Evolutionary conservation across 208 protist genomes (phyloP).

Genomic region (Trypanosoma mega): DNA sequence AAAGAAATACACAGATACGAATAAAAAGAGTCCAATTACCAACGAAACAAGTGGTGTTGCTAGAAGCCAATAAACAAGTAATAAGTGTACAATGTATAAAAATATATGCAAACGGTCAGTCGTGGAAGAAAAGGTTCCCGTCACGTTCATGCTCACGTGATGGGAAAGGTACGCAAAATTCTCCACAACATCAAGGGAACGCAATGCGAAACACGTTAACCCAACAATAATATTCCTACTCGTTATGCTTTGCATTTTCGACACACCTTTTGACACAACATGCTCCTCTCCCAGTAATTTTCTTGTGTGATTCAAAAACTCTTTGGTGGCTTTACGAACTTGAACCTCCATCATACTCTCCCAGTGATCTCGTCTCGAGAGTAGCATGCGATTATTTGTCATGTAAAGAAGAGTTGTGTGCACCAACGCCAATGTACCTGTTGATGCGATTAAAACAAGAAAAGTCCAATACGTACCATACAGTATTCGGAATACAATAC

Average conservation of each 20-base stretch:
- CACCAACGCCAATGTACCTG: constrained; percentile 46
- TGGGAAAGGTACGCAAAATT: constrained; percentile 58
- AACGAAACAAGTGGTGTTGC: constrained; percentile 76
- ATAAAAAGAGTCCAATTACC: constrained; percentile 73
- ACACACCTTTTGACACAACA: constrained; percentile 12
- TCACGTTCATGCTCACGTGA: constrained; percentile 37
- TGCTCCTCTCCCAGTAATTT: constrained; percentile 30
- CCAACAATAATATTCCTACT: constrained; percentile 23
- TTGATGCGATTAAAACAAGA: constrained; percentile 43
- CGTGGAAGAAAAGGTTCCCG: constrained; percentile 39
- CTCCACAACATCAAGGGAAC: constrained; percentile 57
- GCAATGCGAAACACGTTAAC: constrained; percentile 34
- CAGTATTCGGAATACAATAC: constrained; percentile 39
- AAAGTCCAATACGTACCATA: constrained; percentile 59
- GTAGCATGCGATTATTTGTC: constrained; percentile 44
- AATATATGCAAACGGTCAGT: constrained; percentile 45
- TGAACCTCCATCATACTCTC: constrained; percentile 62
- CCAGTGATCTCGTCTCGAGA: constrained; percentile 45
- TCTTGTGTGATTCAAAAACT: constrained; percentile 16
- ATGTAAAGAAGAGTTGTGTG: constrained; percentile 54
- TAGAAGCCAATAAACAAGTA: constrained; percentile 81
- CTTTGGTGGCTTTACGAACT: constrained; percentile 9
- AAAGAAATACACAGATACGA: constrained; percentile 65
- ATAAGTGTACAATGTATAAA: constrained; percentile 65
- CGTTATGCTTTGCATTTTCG: constrained; percentile 10